Percentiles rank a stretch among this genome's conserved stretches.
These are phyloP conservation scores for Curvularia eragrostidis DNA, from an alignment of 2,329 filamentous ascomycete species.

Conservation along the genomic window DNA sequence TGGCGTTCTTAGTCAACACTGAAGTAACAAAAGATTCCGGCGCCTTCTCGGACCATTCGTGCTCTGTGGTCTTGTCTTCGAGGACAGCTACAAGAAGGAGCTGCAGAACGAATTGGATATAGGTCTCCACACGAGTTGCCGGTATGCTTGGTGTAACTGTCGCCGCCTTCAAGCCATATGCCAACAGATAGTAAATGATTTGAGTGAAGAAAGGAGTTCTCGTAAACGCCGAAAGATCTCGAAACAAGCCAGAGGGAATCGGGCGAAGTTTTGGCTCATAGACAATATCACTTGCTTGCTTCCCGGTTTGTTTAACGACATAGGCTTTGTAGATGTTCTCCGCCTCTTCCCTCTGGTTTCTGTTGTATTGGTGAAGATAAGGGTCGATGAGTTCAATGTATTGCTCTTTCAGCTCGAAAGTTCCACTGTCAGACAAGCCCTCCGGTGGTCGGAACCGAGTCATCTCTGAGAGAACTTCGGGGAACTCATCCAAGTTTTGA, in stretches of 20 bases:
- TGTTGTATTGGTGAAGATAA: constrained; percentile 94
- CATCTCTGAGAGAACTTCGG: constrained; percentile 83
- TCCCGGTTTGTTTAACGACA: constrained; percentile 86
- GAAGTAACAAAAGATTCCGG: constrained; percentile 73
- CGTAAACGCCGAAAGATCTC: constrained; percentile 78
- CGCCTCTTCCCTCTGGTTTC: constrained; percentile 95
- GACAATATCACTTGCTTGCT: constrained; percentile 80
- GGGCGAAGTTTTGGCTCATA: constrained; percentile 85
- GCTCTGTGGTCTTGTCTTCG: constrained; percentile 71
- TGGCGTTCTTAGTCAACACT: constrained; percentile 69
- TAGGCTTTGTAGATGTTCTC: constrained; percentile 87
- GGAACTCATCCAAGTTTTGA: constrained; percentile 87
- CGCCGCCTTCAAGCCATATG: constrained; percentile 77
- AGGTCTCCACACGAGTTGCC: constrained; percentile 83
- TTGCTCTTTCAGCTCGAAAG: constrained; percentile 88
- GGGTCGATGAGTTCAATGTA: constrained; percentile 90
- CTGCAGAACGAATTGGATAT: constrained; percentile 89
- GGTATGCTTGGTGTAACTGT: constrained; percentile 76
- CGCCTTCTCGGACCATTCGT: constrained; percentile 52
- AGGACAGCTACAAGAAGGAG: constrained; percentile 83
- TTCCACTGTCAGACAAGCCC: constrained; percentile 88
- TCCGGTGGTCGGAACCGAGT: constrained; percentile 89
- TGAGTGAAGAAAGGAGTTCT: constrained; percentile 85
- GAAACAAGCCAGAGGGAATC: constrained; percentile 79
- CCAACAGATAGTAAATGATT: constrained; percentile 84